These are phyloP conservation scores for Dactylorhiza incarnata DNA, from an alignment of 106 monocot genomes.

Conservation along the genomic window DNA sequence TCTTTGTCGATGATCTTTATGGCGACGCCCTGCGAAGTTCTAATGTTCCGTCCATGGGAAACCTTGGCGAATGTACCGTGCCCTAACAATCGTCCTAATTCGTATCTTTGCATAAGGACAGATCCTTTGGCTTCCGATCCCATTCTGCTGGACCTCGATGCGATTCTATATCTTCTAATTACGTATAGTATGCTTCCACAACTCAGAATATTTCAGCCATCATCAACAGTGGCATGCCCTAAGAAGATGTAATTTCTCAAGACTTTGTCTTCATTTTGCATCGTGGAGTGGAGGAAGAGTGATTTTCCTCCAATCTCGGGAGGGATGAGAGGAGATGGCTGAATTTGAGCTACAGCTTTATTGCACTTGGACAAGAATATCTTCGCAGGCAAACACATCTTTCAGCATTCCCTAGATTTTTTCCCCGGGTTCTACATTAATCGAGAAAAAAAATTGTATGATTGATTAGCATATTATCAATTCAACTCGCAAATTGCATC, in stretches of 20 bases:
- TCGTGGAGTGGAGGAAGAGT: neutral
- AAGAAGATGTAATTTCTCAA: conserved; percentile 9
- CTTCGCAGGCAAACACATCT: conserved; percentile 32
- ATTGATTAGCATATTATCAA: neutral
- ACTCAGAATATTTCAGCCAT: conserved; percentile 18
- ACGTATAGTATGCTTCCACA: neutral
- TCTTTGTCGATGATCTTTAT: conserved; percentile 41
- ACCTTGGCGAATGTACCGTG: conserved; percentile 31
- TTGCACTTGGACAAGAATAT: conserved; percentile 23
- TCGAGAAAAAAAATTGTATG: neutral
- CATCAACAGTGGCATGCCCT: conserved; percentile 20
- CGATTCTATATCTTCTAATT: neutral
- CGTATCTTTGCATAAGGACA: conserved; percentile 26
- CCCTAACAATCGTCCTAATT: conserved; percentile 23
- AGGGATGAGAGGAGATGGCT: conserved; percentile 13
- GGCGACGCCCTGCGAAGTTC: conserved; percentile 24
- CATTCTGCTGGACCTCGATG: neutral
- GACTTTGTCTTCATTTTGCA: neutral
- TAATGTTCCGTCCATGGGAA: conserved; percentile 22
- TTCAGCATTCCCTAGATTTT: conserved; percentile 35
- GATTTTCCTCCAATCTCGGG: conserved; percentile 14
- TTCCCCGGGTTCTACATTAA: neutral
- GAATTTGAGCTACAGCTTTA: conserved; percentile 4
- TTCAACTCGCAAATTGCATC: neutral
- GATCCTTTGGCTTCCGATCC: conserved; percentile 19